These are phyloP conservation scores for Hippophae gyantsensis DNA, from an alignment of 306 rosid species.

Conservation along the genomic window DNA sequence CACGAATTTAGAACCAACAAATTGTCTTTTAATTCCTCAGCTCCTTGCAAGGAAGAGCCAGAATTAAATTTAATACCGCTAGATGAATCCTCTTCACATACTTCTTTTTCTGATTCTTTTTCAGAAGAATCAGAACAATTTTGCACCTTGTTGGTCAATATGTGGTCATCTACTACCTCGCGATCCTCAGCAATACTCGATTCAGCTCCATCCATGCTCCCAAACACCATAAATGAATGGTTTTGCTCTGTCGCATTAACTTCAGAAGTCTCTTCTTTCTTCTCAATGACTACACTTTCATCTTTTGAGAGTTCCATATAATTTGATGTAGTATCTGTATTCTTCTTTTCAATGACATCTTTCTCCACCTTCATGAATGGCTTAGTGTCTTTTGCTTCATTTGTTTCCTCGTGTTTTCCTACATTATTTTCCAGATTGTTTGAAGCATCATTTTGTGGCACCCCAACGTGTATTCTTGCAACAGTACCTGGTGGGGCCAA, in stretches of 20 bases:
- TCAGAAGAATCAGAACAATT: constrained; percentile 31
- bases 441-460: constrained; percentile 37
- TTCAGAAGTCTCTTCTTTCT: constrained; percentile 37
- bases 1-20: constrained; percentile 26
- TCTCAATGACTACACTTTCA: constrained; percentile 33
- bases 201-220: constrained; percentile 32
- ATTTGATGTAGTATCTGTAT: constrained; percentile 23
- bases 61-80: constrained; percentile 37
- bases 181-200: constrained; percentile 30
- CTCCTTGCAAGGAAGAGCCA: constrained; percentile 30
- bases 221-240: constrained; percentile 20
- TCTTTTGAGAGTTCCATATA: constrained; percentile 31
- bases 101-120: constrained; percentile 31
- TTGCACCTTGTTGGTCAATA: constrained; percentile 23
- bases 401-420: constrained; percentile 33
- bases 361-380: constrained; percentile 27
- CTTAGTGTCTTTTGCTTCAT: constrained; percentile 30
- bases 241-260: constrained; percentile 28
- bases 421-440: constrained; percentile 28
- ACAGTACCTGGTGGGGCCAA: constrained; percentile 94
- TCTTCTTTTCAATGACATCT: constrained; percentile 30
- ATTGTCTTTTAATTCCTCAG: constrained; percentile 44
- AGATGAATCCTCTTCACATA: constrained; percentile 33
- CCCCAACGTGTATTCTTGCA: constrained; percentile 55
- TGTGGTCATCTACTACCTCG: constrained; percentile 31